Percentiles rank a stretch among this genome's conserved stretches.
Evolutionary conservation across 2,329 filamentous ascomycete species (phyloP).

Genomic region (Colletotrichum sp.): DNA sequence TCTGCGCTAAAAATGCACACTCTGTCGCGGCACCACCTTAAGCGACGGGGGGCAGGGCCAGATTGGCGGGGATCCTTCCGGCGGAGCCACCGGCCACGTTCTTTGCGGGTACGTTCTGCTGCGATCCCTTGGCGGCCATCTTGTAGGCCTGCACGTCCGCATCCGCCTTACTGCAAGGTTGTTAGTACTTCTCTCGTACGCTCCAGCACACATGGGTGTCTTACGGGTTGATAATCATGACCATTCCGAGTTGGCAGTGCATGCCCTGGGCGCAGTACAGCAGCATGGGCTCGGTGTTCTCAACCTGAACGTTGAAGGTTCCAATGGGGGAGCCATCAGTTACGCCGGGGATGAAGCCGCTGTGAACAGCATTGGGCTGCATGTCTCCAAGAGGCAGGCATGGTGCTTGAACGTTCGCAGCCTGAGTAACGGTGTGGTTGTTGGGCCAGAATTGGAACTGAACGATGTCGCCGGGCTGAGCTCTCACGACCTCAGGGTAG

Average conservation of each 20-base stretch:
- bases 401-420: conserved; percentile 45
- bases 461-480: conserved; percentile 41
- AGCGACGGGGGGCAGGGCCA: neutral
- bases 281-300: conserved; percentile 50
- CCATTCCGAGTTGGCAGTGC: conserved; percentile 57
- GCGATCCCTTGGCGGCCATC: neutral
- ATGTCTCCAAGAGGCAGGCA: conserved; percentile 42
- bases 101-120: conserved; percentile 12
- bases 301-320: conserved; percentile 52
- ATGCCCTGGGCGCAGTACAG: conserved; percentile 54
- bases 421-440: conserved; percentile 51
- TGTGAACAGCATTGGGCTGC: conserved; percentile 38
- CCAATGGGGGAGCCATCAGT: conserved; percentile 40
- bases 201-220: neutral
- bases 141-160: conserved; percentile 7
- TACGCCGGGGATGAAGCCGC: conserved; percentile 44
- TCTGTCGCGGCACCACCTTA: neutral
- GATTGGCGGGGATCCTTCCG: neutral
- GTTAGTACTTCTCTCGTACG: neutral
- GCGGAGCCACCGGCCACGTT: conserved; percentile 2
- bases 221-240: conserved; percentile 55
- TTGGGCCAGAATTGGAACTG: conserved; percentile 48
- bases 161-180: neutral
- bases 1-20: neutral
- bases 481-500: conserved; percentile 39